Conservation (phyloP, 2,329 filamentous ascomycete species). For the Pseudogymnoascus sp. region DNA sequence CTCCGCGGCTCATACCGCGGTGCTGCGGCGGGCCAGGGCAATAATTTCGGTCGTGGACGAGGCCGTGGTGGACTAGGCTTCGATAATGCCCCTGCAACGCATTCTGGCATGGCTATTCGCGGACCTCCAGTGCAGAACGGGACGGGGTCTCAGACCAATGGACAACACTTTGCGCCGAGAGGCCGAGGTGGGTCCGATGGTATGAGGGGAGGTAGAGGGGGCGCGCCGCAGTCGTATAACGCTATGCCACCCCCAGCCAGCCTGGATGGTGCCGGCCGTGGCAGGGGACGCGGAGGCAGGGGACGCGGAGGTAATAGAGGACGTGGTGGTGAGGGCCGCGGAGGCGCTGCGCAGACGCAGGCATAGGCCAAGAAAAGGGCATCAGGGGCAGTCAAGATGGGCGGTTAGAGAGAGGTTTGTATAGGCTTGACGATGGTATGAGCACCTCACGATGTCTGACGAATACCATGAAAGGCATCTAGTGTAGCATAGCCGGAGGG, state of each 20-base stretch:
- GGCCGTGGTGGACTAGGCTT: constrained; percentile 29
- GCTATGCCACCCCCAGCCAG: constrained; percentile 52
- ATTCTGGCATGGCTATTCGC: constrained; percentile 3
- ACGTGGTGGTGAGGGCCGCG: constrained; percentile 16
- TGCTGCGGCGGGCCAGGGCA: constrained; percentile 40
- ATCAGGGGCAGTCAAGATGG: background rate
- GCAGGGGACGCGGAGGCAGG: constrained; percentile 26
- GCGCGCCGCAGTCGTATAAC: constrained; percentile 36
- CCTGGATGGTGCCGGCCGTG: constrained; percentile 38
- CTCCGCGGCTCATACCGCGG: constrained; percentile 50
- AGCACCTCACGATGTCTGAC: constrained; percentile 1
- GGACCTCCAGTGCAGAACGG: constrained; percentile 3
- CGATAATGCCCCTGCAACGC: constrained; percentile 18
- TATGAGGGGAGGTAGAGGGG: background rate
- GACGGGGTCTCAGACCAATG: background rate
- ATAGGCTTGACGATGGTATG: constrained; percentile 8
- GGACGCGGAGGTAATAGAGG: constrained; percentile 17
- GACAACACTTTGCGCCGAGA: background rate
- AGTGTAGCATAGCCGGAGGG: constrained; percentile 2
- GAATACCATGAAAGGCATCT: constrained; percentile 2
- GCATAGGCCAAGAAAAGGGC: background rate
- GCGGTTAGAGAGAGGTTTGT: background rate
- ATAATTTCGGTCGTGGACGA: constrained; percentile 33
- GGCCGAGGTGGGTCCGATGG: constrained; percentile 1
- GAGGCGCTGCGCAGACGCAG: constrained; percentile 15